Evolutionary conservation across 2,329 filamentous ascomycete species (phyloP).

Genomic region (Pseudodiploospora longispora): DNA sequence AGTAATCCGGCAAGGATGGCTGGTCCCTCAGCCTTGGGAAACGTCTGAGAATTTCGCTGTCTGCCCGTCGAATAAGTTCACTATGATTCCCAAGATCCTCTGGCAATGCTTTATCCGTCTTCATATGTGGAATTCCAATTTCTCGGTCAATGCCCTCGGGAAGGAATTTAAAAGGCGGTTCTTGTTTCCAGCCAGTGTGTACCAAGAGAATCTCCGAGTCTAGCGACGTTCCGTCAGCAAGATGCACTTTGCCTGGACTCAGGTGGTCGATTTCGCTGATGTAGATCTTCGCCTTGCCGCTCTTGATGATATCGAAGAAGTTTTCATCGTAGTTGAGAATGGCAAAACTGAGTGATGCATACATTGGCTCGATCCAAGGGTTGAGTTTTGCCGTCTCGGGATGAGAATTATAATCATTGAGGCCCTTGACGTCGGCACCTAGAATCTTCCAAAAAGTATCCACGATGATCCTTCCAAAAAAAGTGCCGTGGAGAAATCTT

Average conservation of each 20-base stretch:
- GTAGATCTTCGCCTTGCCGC: slow-evolving; percentile 44
- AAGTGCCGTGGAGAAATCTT: slow-evolving; percentile 48
- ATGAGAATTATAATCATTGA: slow-evolving; percentile 47
- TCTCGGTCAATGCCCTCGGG: slow-evolving; percentile 35
- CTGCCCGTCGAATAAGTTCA: slow-evolving; percentile 33
- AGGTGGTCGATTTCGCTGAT: slow-evolving; percentile 43
- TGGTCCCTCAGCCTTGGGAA: slow-evolving; percentile 47
- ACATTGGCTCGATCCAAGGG: slow-evolving; percentile 45
- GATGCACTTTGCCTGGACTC: slow-evolving; percentile 36
- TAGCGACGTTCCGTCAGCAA: slow-evolving; percentile 40
- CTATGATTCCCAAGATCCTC: slow-evolving; percentile 26
- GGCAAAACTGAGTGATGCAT: slow-evolving; percentile 45
- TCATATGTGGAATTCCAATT: slow-evolving; percentile 41
- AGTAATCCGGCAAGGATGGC: slow-evolving; percentile 38
- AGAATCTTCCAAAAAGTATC: slow-evolving; percentile 51
- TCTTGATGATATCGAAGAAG: slow-evolving; percentile 47
- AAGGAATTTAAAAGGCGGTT: slow-evolving; percentile 44
- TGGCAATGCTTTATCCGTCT: slow-evolving; percentile 9
- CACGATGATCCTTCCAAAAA: slow-evolving; percentile 47
- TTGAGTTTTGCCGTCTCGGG: slow-evolving; percentile 45
- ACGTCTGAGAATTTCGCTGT: slow-evolving; percentile 42
- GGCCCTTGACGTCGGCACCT: slow-evolving; percentile 43
- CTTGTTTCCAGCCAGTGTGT: slow-evolving; percentile 51
- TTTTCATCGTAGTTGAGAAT: slow-evolving; percentile 53
- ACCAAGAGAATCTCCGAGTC: slow-evolving; percentile 44